These are phyloP conservation scores for Ustilago sp. DNA, from an alignment of 1,284 basidiomycete genomes.

Conservation along the genomic window DNA sequence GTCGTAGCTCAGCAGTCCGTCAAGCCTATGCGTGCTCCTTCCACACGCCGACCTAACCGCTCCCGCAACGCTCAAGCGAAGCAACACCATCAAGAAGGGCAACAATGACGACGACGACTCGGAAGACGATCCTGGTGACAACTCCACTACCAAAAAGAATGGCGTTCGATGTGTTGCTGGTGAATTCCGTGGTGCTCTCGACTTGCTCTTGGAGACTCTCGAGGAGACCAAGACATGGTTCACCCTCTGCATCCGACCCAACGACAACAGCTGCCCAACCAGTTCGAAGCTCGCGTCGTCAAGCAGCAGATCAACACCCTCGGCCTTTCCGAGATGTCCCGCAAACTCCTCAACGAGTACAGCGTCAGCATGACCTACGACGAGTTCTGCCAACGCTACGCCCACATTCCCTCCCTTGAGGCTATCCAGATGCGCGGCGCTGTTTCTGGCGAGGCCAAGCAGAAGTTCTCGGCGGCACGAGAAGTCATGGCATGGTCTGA, in stretches of 20 bases:
- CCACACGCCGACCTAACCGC: constrained; percentile 69
- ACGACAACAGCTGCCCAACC: constrained; percentile 94
- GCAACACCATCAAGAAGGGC: constrained; percentile 71
- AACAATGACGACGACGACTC: constrained; percentile 74
- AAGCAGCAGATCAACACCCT: constrained; percentile 89
- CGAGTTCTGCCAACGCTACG: constrained; percentile 83
- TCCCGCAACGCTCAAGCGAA: constrained; percentile 55
- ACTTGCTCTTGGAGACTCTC: constrained; percentile 87
- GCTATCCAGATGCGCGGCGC: constrained; percentile 72
- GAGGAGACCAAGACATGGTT: constrained; percentile 92
- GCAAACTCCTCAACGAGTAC: constrained; percentile 63
- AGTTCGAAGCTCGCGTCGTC: constrained; percentile 88
- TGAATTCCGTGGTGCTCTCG: constrained; percentile 84
- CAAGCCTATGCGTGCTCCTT: constrained; percentile 91
- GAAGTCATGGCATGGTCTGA: constrained; percentile 78
- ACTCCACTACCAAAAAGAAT: constrained; percentile 36
- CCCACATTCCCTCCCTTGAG: constrained; percentile 55
- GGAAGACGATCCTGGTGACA: constrained; percentile 59
- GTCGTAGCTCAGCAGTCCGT: constrained; percentile 91
- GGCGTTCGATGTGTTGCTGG: constrained; percentile 78
- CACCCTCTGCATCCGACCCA: constrained; percentile 91
- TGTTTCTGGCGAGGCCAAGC: constrained; percentile 71
- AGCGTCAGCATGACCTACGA: constrained; percentile 82
- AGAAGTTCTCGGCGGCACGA: constrained; percentile 71
- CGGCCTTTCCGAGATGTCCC: constrained; percentile 80